phyloP scores from a whole-genome alignment of 2,329 filamentous ascomycete genomes.

The Phialocephala sp. region DNA sequence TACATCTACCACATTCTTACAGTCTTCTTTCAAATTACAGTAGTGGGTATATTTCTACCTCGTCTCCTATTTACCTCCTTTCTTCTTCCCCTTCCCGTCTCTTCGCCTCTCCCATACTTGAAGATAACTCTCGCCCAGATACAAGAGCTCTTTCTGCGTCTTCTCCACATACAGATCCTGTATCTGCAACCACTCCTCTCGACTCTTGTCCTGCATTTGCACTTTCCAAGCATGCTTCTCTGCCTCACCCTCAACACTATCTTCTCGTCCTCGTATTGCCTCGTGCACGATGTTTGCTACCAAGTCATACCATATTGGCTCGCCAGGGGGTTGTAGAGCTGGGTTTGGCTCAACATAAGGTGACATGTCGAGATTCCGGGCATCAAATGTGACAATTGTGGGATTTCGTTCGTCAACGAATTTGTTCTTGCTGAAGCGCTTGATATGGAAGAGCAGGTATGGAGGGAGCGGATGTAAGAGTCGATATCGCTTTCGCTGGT shows the following conservation, averaged over 20 bases:
- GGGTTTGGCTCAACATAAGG: constrained; percentile 93
- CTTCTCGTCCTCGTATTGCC: constrained; percentile 77
- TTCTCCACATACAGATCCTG: constrained; percentile 94
- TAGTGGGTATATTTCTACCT: neutral
- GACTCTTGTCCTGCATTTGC: constrained; percentile 81
- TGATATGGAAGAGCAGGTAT: constrained; percentile 92
- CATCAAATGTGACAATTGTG: constrained; percentile 96
- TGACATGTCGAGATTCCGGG: constrained; percentile 81
- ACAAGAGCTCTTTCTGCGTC: constrained; percentile 86
- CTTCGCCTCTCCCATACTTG: constrained; percentile 93
- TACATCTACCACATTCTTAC: constrained; percentile 4
- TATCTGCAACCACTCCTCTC: constrained; percentile 88
- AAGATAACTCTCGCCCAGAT: constrained; percentile 91
- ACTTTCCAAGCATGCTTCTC: constrained; percentile 95
- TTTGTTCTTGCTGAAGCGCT: constrained; percentile 96
- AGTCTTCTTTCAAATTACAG: neutral
- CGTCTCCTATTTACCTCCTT: constrained; percentile 7
- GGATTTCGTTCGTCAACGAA: constrained; percentile 96
- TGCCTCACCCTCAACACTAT: constrained; percentile 84
- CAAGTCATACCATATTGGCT: constrained; percentile 93
- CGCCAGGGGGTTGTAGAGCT: constrained; percentile 68
- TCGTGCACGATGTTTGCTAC: constrained; percentile 94
- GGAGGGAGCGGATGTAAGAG: constrained; percentile 90
- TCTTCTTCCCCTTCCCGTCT: constrained; percentile 28
- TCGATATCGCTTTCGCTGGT: constrained; percentile 87